Conservation (phyloP, 2,329 filamentous ascomycete species). For the Elsinoe perseae region DNA sequence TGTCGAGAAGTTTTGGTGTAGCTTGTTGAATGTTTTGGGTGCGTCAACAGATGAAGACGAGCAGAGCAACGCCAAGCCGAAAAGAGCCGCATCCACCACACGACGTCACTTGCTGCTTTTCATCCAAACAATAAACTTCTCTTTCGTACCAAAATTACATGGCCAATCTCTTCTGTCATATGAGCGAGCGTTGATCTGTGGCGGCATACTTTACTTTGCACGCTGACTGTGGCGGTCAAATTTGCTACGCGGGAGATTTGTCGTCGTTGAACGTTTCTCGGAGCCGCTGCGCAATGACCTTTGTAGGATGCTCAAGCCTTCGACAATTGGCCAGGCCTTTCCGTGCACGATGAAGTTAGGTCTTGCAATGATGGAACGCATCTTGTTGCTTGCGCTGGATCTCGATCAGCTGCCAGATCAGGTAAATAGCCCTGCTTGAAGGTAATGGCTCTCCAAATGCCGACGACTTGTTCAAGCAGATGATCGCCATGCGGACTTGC, state of each 20-base stretch:
- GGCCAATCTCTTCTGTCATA: neutral
- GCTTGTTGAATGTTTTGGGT: neutral
- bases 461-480: neutral
- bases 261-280: constrained; percentile 8
- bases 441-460: neutral
- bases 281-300: constrained; percentile 1
- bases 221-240: neutral
- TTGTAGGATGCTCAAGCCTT: neutral
- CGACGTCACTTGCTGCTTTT: neutral
- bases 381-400: neutral
- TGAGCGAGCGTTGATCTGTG: neutral
- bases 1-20: neutral
- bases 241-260: constrained; percentile 6
- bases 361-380: neutral
- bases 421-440: neutral
- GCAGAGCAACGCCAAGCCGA: neutral
- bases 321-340: neutral
- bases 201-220: neutral
- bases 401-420: neutral
- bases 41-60: neutral
- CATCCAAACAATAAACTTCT: neutral
- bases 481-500: neutral
- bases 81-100: neutral
- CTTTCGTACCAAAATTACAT: neutral
- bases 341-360: neutral